Evolutionary conservation across 1,284 basidiomycete species (phyloP).

Genomic region (Malassezia dermatis): DNA sequence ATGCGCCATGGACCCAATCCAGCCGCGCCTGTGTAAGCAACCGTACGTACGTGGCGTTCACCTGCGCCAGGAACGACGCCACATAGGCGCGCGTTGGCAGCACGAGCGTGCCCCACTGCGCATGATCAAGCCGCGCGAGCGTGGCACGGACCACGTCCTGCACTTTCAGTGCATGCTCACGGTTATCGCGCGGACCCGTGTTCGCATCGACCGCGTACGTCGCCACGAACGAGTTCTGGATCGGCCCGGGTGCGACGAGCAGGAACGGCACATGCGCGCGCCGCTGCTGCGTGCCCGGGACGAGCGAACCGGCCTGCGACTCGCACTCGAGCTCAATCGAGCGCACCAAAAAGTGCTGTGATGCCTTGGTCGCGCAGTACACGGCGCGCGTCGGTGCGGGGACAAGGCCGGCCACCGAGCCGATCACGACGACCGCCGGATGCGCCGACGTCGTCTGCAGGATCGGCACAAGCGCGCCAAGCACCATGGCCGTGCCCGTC

Average conservation of each 20-base stretch:
- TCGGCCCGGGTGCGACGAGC: slow-evolving; percentile 38
- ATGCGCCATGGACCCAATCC: slow-evolving; percentile 1
- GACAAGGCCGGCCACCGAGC: slow-evolving; percentile 67
- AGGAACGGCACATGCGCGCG: slow-evolving; percentile 33
- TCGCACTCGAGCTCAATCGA: slow-evolving; percentile 62
- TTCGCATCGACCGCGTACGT: slow-evolving; percentile 12
- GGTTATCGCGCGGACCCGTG: slow-evolving; percentile 15
- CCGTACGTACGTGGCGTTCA: slow-evolving; percentile 11
- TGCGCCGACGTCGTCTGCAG: slow-evolving; percentile 59
- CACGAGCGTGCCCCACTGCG: slow-evolving; percentile 11
- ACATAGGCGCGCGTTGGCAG: slow-evolving; percentile 3
- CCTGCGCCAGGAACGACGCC: slow-evolving; percentile 5
- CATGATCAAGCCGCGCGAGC: slow-evolving; percentile 1
- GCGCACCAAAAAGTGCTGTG: slow-evolving; percentile 67
- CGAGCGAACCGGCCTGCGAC: slow-evolving; percentile 29
- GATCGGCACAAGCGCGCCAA: slow-evolving; percentile 57
- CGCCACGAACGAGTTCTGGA: slow-evolving; percentile 32
- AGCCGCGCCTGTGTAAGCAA: slow-evolving; percentile 2
- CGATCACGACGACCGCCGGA: slow-evolving; percentile 69
- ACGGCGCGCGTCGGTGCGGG: slow-evolving; percentile 75
- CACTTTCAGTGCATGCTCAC: slow-evolving; percentile 7
- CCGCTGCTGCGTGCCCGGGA: slow-evolving; percentile 1
- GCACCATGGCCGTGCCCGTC: slow-evolving; percentile 51
- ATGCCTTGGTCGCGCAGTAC: slow-evolving; percentile 74
- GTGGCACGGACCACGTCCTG: slow-evolving; percentile 7